Evolutionary conservation across 1,284 basidiomycete species (phyloP), one percentile per base, ranked within the genome.

Genomic region (Sanguinoderma infundibulare): DNA sequence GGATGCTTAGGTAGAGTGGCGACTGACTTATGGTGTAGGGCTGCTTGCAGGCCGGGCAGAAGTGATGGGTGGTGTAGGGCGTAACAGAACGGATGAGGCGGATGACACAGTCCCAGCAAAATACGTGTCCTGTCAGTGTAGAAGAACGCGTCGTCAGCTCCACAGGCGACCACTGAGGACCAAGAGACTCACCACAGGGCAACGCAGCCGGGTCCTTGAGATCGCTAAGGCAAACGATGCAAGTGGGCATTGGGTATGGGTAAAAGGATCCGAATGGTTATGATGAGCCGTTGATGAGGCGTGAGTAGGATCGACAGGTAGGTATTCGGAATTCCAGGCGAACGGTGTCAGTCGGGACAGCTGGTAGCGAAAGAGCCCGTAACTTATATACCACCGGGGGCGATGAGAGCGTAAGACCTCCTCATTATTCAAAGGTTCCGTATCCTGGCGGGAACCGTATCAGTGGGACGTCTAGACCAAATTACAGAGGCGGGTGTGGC

Each of bases 201-300:
- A 87, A 69, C n/a, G 81, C 80, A n/a, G 83, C 81, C 5, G 86
- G 86, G 26, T 75, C 75, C 57, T 80, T 81, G 47, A 82, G 73
- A 12, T 72, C 70, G 57, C 84, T 83, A 36, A 82, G 75, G 71
- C 86, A 88, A 69, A 87, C 83, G 57, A 78, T 76, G 67, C 86
- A 87, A 51, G 76, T 73, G 42, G 77, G 73, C 81, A 82, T 78
- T 34, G 30, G 39, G 53, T 38, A 42, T 56, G 53, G 4, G 26
- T 28, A 14, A 9, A 26, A 26, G 26, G 38, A 17, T 17, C 26
- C 34, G 24, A 40, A n/a, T 5, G 35, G 30, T 32, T 28, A 24
- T n/a, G 22, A 14, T 51, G 49, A 51, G 32, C n/a, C 57, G 36
- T 47, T n/a, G 22, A 14, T 51, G 49, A 51, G 32, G 24, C 57